Conservation (phyloP, 2,329 filamentous ascomycete genomes). For the Fusarium secorum region DNA sequence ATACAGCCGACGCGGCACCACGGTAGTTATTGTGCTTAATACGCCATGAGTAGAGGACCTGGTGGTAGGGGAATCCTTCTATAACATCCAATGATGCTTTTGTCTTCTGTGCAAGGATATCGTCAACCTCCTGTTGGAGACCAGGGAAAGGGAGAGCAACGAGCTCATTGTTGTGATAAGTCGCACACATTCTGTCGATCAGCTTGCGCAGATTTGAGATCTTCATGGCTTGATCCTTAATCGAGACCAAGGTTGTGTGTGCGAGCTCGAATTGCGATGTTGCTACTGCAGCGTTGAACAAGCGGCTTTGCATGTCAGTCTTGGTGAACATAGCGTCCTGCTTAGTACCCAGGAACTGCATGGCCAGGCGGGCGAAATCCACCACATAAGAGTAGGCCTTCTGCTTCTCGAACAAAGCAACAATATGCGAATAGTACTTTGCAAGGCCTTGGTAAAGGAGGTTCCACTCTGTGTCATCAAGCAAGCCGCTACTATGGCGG, state of each 20-base stretch:
- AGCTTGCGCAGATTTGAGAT: constrained; percentile 75
- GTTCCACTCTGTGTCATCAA: constrained; percentile 78
- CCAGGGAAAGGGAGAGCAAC: constrained; percentile 80
- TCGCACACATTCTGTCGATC: constrained; percentile 72
- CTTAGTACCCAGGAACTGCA: constrained; percentile 64
- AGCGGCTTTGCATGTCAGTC: constrained; percentile 78
- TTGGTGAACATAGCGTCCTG: constrained; percentile 55
- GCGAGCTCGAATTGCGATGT: constrained; percentile 84
- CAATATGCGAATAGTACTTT: constrained; percentile 86
- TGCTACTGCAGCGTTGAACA: constrained; percentile 83
- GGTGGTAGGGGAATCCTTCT: constrained; percentile 80
- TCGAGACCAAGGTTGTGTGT: constrained; percentile 78
- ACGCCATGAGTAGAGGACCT: constrained; percentile 91
- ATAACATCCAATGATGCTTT: constrained; percentile 71
- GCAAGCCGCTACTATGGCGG: constrained; percentile 69
- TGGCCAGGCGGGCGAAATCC: constrained; percentile 79
- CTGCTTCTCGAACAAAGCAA: constrained; percentile 80
- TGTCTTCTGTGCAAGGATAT: constrained; percentile 76
- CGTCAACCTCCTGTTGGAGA: constrained; percentile 80
- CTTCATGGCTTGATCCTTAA: constrained; percentile 76
- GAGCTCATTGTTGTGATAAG: constrained; percentile 71
- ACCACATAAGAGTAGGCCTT: constrained; percentile 82
- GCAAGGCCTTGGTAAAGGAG: constrained; percentile 75
- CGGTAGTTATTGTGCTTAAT: constrained; percentile 86
- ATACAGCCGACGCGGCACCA: constrained; percentile 71